phyloP scores from a whole-genome alignment of 2,329 filamentous ascomycete species.

The Leptographium galeiforme region DNA sequence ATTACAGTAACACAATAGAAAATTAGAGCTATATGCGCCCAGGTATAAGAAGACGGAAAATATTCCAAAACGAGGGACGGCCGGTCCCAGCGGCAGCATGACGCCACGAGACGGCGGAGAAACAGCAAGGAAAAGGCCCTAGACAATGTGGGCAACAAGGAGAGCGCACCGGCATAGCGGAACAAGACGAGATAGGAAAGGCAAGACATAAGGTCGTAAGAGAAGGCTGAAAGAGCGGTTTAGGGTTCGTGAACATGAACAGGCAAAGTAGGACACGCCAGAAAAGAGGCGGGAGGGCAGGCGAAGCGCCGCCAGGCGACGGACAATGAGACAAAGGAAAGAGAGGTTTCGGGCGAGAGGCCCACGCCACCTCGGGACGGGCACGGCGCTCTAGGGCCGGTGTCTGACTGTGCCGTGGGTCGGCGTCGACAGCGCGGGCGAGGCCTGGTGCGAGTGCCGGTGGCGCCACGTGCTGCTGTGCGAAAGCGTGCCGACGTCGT shows the following conservation, averaged over 20 bases:
- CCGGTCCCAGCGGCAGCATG: neutral
- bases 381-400: slow-evolving; percentile 2
- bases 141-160: neutral
- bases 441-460: slow-evolving; percentile 8
- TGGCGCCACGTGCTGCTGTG: slow-evolving; percentile 17
- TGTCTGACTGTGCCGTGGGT: slow-evolving; percentile 6
- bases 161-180: neutral
- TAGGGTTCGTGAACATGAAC: slow-evolving; percentile 1
- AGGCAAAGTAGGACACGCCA: neutral
- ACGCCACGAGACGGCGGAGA: neutral
- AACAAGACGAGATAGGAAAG: neutral
- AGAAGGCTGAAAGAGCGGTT: neutral
- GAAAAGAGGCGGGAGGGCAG: neutral
- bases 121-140: neutral
- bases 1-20: neutral
- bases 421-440: slow-evolving; percentile 6
- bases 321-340: neutral
- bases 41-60: neutral
- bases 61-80: neutral
- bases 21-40: neutral
- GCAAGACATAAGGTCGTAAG: slow-evolving; percentile 3
- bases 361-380: neutral
- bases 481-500: slow-evolving; percentile 52
- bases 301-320: neutral
- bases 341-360: neutral